phyloP scores from a whole-genome alignment of 2,329 filamentous ascomycete genomes.

The Stagonosporopsis cucurbitacearum region DNA sequence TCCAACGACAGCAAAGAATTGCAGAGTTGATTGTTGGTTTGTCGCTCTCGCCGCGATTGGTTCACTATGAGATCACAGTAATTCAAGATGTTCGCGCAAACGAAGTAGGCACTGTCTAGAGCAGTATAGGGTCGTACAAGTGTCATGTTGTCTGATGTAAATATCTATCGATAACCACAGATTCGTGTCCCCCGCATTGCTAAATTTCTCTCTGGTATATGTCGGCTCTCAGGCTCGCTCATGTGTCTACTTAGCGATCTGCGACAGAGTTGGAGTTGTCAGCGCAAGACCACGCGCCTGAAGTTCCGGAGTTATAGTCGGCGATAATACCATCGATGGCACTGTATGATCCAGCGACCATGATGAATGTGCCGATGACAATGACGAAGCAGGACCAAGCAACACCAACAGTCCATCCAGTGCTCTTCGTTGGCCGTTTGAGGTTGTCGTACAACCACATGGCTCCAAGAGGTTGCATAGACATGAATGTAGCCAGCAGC shows the following conservation, averaged over 20 bases:
- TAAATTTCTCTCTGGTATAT: no score
- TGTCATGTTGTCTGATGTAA: no score
- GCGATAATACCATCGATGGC: slow-evolving; percentile 7
- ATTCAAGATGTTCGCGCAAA: no score
- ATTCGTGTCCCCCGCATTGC: no score
- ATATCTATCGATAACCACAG: no score
- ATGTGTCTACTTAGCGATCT: neutral
- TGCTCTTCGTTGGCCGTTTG: slow-evolving; percentile 1
- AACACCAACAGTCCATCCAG: neutral
- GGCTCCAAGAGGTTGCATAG: slow-evolving; percentile 11
- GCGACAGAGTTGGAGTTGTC: slow-evolving; percentile 13
- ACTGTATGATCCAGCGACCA: slow-evolving; percentile 15
- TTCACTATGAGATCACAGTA: no score
- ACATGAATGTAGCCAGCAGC: slow-evolving; percentile 13
- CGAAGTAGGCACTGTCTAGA: no score
- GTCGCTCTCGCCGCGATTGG: no score
- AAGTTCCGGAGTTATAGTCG: slow-evolving; percentile 4
- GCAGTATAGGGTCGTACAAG: no score
- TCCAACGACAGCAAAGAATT: no score
- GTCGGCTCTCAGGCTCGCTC: no score
- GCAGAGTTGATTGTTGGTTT: no score
- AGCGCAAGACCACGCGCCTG: slow-evolving; percentile 12
- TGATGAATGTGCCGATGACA: slow-evolving; percentile 8
- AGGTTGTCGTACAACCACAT: slow-evolving; percentile 20
- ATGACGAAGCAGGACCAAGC: neutral